Base-by-base conservation (phyloP, 768 basidiomycete genomes). In the Tulasnella sp. region DNA sequence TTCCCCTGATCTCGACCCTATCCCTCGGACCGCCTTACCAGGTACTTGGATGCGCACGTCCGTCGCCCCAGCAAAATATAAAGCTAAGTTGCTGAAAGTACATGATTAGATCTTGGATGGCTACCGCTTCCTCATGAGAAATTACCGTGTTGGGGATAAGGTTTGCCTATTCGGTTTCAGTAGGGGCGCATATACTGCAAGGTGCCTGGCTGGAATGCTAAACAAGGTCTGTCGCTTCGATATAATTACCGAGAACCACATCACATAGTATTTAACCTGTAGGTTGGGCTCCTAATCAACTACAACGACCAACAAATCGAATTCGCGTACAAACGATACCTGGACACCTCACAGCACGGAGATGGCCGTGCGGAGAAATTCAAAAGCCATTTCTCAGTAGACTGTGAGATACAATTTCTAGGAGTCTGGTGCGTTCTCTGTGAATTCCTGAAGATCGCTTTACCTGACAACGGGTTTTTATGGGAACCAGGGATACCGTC, bases 351-450 rank as follows among this genome's bases (percentile, higher is more conserved):
- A 24, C 5, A 64, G 6, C 14, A 41, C 5, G 75, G 58, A 22
- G 82, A 82, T 28, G 77, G 73, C 12, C 48, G 81, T n/a, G 81
- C 81, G 2, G 11, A 60, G 3, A 80, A 78, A 7, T 84, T 83
- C 81, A 84, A 84, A 80, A 42, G 75, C 2, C 80, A 80, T 0
- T 84, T 83, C 75, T 82, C 79, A 11, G 34, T 78, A 16, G 80
- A 81, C 22, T 81, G 83, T 14, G 46, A 74, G 18, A 82, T 83
- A 20, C 80, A 83, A 7, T 84, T 83, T 41, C 74, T 84, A 42
- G 84, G 84, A 0, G 83, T 84, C 12, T 82, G 60, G 81, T 81
- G 37, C 41, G 79, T 46, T 16, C 46, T 46, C 46, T 46, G 37
- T 37, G 37, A n/a, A 37, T 37, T 37, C 6, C 37, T 37, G 37